Evolutionary conservation across 208 protist species (phyloP).

Genomic region (Acanthamoeba castellanii): DNA sequence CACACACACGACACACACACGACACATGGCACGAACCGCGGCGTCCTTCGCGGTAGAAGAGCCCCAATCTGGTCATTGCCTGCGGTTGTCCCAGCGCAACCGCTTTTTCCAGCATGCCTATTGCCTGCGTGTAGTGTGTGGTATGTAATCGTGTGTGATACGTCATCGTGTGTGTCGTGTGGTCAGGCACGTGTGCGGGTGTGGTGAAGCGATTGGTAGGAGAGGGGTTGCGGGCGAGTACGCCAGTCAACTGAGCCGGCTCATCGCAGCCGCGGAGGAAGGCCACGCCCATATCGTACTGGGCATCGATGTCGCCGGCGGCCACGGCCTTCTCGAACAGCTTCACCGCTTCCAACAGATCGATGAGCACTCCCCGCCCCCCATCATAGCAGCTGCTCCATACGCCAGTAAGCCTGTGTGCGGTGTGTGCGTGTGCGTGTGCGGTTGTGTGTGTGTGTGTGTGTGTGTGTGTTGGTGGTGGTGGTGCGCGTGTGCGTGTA

Average conservation of each 20-base stretch:
- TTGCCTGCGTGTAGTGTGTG: background rate
- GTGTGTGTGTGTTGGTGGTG: no score
- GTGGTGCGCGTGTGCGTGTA: no score
- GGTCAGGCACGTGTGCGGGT: no score
- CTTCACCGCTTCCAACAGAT: background rate
- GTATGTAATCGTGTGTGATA: no score
- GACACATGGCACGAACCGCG: background rate
- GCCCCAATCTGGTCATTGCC: background rate
- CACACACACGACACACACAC: background rate
- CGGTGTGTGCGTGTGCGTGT: no score
- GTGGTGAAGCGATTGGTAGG: no score
- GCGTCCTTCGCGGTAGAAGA: background rate
- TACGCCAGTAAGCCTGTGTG: no score
- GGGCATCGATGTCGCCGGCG: background rate
- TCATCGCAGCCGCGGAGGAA: background rate
- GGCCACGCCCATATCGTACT: constrained; percentile 5
- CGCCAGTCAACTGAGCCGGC: background rate
- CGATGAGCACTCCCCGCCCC: background rate
- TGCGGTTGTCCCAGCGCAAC: background rate
- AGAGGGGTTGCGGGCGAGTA: background rate
- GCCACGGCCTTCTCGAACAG: background rate
- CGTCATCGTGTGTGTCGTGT: background rate
- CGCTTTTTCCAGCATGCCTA: background rate
- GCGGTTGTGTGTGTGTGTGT: no score
- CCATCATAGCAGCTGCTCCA: no score